phyloP scores from a whole-genome alignment of 2,329 filamentous ascomycete species.

The Knufia petricola region DNA sequence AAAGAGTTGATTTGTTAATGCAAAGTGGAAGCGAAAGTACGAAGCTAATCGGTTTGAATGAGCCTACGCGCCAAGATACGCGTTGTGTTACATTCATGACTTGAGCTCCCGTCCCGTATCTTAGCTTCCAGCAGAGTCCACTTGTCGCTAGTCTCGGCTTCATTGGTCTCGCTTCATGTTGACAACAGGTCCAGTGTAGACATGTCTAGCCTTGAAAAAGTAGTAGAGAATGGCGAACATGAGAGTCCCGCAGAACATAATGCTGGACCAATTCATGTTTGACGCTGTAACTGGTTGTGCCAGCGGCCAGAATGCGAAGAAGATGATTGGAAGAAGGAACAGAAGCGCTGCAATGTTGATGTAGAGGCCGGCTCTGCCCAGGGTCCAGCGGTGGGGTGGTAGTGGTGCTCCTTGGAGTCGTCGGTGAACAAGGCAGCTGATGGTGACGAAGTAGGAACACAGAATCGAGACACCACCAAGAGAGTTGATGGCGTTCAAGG shows the following conservation, averaged over 20 bases:
- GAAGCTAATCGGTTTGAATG: too few species aligned
- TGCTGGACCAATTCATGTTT: constrained; percentile 44
- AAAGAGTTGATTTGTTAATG: too few species aligned
- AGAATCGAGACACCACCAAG: constrained; percentile 40
- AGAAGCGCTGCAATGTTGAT: constrained; percentile 37
- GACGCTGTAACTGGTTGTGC: constrained; percentile 28
- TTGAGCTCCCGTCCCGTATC: too few species aligned
- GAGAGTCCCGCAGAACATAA: constrained; percentile 35
- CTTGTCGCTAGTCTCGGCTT: too few species aligned
- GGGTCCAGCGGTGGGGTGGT: constrained; percentile 32
- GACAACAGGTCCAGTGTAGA: constrained; percentile 28
- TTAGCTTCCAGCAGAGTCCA: too few species aligned
- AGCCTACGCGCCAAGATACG: too few species aligned
- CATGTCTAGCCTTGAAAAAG: constrained; percentile 26
- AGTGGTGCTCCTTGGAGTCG: constrained; percentile 33
- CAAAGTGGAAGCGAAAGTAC: too few species aligned
- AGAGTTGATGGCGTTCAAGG: constrained; percentile 45
- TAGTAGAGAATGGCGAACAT: constrained; percentile 34
- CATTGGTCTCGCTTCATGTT: constrained; percentile 13
- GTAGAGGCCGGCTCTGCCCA: constrained; percentile 35
- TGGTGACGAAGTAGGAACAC: constrained; percentile 42
- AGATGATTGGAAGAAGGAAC: constrained; percentile 37
- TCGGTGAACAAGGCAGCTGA: constrained; percentile 37
- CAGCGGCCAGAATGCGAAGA: constrained; percentile 42
- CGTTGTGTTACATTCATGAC: too few species aligned